Evolutionary conservation across 306 rosid genomes (phyloP), one percentile per base, ranked within the genome.

Genomic region (Geum urbanum): DNA sequence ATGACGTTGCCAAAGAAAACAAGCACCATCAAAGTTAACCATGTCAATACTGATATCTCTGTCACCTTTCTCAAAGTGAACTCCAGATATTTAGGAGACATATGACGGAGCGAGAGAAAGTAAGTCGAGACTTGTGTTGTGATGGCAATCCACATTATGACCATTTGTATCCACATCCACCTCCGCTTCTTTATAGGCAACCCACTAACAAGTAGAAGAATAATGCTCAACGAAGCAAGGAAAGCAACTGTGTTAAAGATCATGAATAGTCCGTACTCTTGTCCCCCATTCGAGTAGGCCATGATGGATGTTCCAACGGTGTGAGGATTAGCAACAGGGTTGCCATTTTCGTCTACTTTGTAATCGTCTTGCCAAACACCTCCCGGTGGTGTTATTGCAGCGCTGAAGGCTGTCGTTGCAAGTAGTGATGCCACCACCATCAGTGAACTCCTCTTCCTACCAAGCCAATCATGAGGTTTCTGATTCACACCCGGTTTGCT

Each of bases 121-220:
- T 60, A 75, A 11, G 79, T 75, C 56, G 55, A 20, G 5, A 69
- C 79, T 61, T 41, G 70, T 4, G 79, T 55, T 24, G 70, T 61
- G 48, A 69, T 70, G 35, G 79, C 69, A 48, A 76, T 14, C 79
- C 79, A 76, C 74, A 75, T 75, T 59, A 68, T 68, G 53, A 69
- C 68, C 79, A 75, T 75, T 24, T 75, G 79, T 48, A 75, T 75
- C 79, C 79, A 75, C 79, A 75, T 59, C 79, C 79, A 75, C 13
- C 74, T 39, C n/a, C 79, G 20, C 43, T 67, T 72, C 13, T 59
- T 75, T 50, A 75, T 68, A 15, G 79, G 79, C 45, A 75, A 49
- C 43, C 79, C 79, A 14, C 79, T 75, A 50, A 75, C 79, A 27
- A 69, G 69, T 9, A 76, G 49, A 52, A 76, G 74, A 43, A 76